Evolutionary conservation across 495 filamentous ascomycete genomes (phyloP), one percentile per base, ranked within the genome.

Genomic region (Aspergillus wentii): DNA sequence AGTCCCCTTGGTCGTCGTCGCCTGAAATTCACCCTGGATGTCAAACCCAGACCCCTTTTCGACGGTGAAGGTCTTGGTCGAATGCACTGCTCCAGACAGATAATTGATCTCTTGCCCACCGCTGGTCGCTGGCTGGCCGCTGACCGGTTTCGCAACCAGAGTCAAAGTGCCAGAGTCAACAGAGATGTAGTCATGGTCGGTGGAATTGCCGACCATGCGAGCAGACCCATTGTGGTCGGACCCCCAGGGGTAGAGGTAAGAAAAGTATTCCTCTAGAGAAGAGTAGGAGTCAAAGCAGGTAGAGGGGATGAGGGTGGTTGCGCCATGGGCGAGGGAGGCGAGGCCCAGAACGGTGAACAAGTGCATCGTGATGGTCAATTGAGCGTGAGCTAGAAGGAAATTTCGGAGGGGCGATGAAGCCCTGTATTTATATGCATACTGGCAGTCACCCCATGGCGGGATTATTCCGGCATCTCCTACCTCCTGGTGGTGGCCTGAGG

Each of bases 171-270:
- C 48, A 11, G 41, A 28, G 6, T 43, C 35, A 15, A 75, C 72
- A 0, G 68, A 68, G 30, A 79, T 63, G 41, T 78, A 76, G 23
- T 74, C 62, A 46, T 79, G 74, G 19, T 64, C 42, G 34, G 75
- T 71, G 18, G 59, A 57, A 50, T 71, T 56, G 30, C 71, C 73
- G 48, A 68, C 54, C 75, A 79, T 80, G 28, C 74, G 72, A 3
- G 76, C 75, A 0, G 65, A 72, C 20, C 76, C 76, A 49, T 79
- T 80, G 56, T 73, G 71, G 42, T 68, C 63, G 28, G 50, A 52
- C 16, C 63, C 61, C 61, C 63, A 67, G 2, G 63, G 63, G 39
- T 67, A 78, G 55, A 73, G 66, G 59, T 76, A 74, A 46, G 42
- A 51, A 59, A 75, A 79, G 48, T 72, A 69, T 6, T 63, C 47